Evolutionary conservation across 2,329 filamentous ascomycete species (phyloP), one percentile per base, ranked within the genome.

Genomic region (Colletotrichum somersetense): DNA sequence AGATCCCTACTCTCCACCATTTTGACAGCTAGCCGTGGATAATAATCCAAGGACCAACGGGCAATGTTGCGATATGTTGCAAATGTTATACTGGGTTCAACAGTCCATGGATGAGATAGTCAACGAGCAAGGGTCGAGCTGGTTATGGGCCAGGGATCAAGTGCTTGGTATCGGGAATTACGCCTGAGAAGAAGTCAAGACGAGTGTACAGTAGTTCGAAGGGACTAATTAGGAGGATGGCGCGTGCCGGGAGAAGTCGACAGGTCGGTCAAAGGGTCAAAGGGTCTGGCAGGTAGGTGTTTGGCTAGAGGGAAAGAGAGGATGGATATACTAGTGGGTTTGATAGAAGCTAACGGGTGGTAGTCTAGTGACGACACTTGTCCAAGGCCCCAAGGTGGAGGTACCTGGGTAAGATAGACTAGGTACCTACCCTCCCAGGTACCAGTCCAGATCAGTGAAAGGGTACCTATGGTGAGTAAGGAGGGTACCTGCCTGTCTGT

Each of bases 1-100:
- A 88, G 77, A 68, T 86, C 87, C 52, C 78, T 75, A 71, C 82
- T 82, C 74, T 79, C 79, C 75, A 85, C 82, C 81, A 88, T 80
- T 68, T 30, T 73, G 57, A 40, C 38, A n/a, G 42, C 42, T 33
- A 26, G 44, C n/a, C 26, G 42, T 38, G 20, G 16, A 38, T 30
- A 18, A 38, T 46, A 56, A 14, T 44, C 38, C 48, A n/a, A 42
- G 14, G 20, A 50, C 42, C 44, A 46, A 11, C 26, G 42, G 38
- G 42, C 14, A 57, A 20, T 53, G 18, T 65, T 62, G 48, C 33
- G 58, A 66, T 42, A 38, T 44, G 8, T 11, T 23, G 57, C n/a
- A 23, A 53, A 52, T 50, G 42, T n/a, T 10, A 35, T 18, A 46
- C 23, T 11, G 40, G 11, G 16, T 30, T 62, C 23, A 66, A 55